phyloP scores from a whole-genome alignment of 495 filamentous ascomycete species.

The Saxispiralis lemnorum region DNA sequence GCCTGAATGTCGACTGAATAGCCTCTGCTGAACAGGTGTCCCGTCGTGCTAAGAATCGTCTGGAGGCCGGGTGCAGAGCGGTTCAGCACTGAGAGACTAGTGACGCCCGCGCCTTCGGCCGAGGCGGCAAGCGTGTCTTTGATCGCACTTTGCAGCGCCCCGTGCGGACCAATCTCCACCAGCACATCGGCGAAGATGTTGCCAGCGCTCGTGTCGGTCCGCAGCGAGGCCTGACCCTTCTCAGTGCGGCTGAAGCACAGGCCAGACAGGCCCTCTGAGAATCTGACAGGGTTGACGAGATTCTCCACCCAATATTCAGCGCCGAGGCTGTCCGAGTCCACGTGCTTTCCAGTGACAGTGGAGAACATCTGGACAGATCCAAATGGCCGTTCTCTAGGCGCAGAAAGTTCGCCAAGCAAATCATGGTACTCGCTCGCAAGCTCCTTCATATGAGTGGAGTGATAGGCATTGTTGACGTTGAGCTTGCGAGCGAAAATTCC shows the following conservation, averaged over 20 bases:
- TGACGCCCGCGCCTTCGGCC: no score
- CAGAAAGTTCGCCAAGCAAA: background rate
- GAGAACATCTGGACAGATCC: background rate
- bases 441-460: constrained; percentile 42
- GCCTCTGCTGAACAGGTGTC: background rate
- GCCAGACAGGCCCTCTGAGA: background rate
- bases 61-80: no score
- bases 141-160: background rate
- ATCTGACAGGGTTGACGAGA: background rate
- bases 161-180: constrained; percentile 10
- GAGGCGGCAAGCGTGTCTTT: no score
- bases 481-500: constrained; percentile 1
- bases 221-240: no score
- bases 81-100: no score
- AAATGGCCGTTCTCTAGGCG: no score
- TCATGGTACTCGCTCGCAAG: constrained; percentile 2
- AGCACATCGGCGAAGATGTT: constrained; percentile 1
- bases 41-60: background rate
- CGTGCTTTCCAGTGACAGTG: background rate
- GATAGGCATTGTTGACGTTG: constrained; percentile 15
- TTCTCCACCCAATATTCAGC: constrained; percentile 13
- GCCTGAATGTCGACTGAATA: background rate
- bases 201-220: no score
- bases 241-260: background rate
- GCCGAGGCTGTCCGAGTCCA: background rate